Evolutionary conservation across 2,329 filamentous ascomycete genomes (phyloP).

Genomic region (Aspergillus pseudoterreus): DNA sequence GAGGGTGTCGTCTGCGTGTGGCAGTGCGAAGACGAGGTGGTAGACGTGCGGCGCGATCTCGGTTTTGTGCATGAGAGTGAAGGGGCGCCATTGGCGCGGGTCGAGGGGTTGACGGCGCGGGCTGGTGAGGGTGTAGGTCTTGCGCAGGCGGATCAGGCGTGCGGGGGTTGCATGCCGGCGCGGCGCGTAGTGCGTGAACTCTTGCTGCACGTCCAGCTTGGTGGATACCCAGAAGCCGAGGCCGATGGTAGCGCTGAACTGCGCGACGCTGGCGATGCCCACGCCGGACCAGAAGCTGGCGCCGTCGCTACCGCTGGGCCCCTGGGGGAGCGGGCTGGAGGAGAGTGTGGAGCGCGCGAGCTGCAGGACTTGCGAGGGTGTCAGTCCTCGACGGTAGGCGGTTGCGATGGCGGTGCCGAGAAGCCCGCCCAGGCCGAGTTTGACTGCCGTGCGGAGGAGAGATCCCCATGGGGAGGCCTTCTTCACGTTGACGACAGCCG

Average conservation of each 20-base stretch:
- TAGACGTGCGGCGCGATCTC: constrained; percentile 27
- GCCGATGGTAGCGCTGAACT: constrained; percentile 16
- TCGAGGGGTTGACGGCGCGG: constrained; percentile 32
- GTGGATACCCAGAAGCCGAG: constrained; percentile 15
- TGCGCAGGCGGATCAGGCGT: constrained; percentile 18
- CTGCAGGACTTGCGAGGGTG: background rate
- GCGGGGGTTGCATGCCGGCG: constrained; percentile 39
- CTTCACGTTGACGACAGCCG: constrained; percentile 14
- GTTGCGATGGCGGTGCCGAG: constrained; percentile 4
- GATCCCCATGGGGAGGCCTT: background rate
- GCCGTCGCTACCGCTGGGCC: background rate
- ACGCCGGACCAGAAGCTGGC: constrained; percentile 17
- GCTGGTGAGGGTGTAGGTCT: constrained; percentile 17
- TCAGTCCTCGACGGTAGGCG: constrained; percentile 2
- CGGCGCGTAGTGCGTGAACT: constrained; percentile 27
- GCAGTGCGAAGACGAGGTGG: constrained; percentile 48
- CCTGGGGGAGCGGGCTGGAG: background rate
- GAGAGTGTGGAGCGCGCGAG: background rate
- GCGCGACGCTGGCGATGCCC: constrained; percentile 17
- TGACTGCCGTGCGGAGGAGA: constrained; percentile 1
- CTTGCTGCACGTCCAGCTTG: constrained; percentile 22
- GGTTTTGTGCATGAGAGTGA: constrained; percentile 36
- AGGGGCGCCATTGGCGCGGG: constrained; percentile 41
- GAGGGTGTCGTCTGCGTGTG: constrained; percentile 41
- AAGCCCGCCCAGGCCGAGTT: constrained; percentile 6